Conservation (phyloP, 1,284 basidiomycete genomes). For the Hemileia vastatrix region DNA sequence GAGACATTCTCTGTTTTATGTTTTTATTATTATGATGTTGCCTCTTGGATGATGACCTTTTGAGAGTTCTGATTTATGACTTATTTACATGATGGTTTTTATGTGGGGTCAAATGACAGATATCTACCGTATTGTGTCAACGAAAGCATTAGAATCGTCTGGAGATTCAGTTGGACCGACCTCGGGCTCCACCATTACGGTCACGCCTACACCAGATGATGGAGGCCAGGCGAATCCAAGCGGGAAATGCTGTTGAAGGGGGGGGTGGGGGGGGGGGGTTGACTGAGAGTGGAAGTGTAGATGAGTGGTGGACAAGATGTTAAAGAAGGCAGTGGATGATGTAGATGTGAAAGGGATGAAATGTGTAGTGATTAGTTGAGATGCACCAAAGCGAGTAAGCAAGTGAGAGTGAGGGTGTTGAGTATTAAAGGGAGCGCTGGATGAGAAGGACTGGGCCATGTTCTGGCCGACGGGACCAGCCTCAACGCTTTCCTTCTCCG, state of each 20-base stretch:
- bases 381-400: background rate
- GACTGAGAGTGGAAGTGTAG: too few species aligned
- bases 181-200: conserved; percentile 41
- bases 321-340: too few species aligned
- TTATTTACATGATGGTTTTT: background rate
- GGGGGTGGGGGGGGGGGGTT: too few species aligned
- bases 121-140: conserved; percentile 89
- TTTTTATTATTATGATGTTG: too few species aligned
- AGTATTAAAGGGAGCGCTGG: background rate
- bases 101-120: conserved; percentile 50
- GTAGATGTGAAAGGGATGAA: too few species aligned
- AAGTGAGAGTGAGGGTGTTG: background rate
- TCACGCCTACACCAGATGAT: conserved; percentile 60
- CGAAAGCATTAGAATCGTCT: conserved; percentile 73
- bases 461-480: conserved; percentile 23
- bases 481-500: conserved; percentile 12
- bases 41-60: too few species aligned
- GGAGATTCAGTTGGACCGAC: conserved; percentile 49
- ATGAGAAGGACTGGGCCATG: conserved; percentile 3
- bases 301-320: too few species aligned
- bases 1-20: conserved; percentile 16
- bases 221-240: conserved; percentile 28
- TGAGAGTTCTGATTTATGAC: too few species aligned
- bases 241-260: conserved; percentile 20
- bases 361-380: too few species aligned